These are phyloP conservation scores for Spathaspora jeffriesii DNA, from an alignment of 1,139 yeast genomes.

Conservation along the genomic window DNA sequence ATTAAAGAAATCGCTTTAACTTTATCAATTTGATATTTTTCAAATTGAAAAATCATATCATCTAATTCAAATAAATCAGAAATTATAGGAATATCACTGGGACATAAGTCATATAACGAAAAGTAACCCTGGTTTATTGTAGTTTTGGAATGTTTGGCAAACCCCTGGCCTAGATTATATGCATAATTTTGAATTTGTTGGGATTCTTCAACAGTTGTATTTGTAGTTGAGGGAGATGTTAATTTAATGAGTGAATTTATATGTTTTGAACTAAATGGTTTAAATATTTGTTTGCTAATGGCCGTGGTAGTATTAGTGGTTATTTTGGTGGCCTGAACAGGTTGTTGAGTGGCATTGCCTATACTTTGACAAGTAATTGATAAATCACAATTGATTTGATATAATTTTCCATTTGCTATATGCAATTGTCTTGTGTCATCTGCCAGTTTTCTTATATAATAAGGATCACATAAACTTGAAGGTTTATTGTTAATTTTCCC, in stretches of 20 bases:
- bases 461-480: slow-evolving; percentile 23
- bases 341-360: not conserved
- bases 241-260: not conserved
- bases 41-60: slow-evolving; percentile 51
- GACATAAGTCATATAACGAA: slow-evolving; percentile 27
- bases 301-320: not conserved
- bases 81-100: slow-evolving; percentile 22
- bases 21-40: slow-evolving; percentile 27
- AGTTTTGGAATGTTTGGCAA: slow-evolving; percentile 4
- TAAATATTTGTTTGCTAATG: not conserved
- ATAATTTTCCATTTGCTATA: not conserved
- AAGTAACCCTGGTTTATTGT: slow-evolving; percentile 1
- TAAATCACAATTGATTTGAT: not conserved
- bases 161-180: slow-evolving; percentile 5
- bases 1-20: slow-evolving; percentile 17
- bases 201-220: slow-evolving; percentile 1
- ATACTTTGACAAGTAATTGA: not conserved
- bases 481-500: slow-evolving; percentile 39
- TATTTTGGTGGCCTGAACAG: not conserved
- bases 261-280: not conserved
- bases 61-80: slow-evolving; percentile 44
- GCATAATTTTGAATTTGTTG: slow-evolving; percentile 12
- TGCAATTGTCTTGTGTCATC: not conserved
- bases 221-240: not conserved
- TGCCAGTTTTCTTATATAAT: slow-evolving; percentile 16